These are phyloP conservation scores for Tricholoma sp. DNA, from an alignment of 768 basidiomycete species.

Conservation along the genomic window DNA sequence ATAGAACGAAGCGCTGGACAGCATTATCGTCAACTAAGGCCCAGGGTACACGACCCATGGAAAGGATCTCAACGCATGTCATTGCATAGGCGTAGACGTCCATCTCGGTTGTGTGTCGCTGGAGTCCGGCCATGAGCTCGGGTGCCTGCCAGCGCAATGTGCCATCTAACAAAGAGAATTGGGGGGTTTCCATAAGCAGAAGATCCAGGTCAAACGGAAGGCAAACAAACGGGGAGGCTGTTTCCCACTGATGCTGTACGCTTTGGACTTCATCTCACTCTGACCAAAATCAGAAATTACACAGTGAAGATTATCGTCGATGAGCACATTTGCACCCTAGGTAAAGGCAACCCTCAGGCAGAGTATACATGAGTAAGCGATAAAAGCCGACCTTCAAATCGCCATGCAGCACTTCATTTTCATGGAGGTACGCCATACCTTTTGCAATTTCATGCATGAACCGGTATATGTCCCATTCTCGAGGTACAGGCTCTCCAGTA, in stretches of 20 bases:
- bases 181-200: neutral
- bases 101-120: constrained; percentile 39
- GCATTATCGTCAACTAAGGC: constrained; percentile 42
- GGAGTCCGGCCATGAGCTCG: constrained; percentile 50
- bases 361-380: neutral
- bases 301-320: constrained; percentile 61
- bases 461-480: constrained; percentile 44
- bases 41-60: constrained; percentile 62
- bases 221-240: constrained; percentile 39
- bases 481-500: constrained; percentile 10
- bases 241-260: constrained; percentile 52
- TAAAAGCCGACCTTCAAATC: constrained; percentile 62
- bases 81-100: constrained; percentile 73
- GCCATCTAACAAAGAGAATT: constrained; percentile 35
- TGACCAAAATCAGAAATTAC: constrained; percentile 83
- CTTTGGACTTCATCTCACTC: constrained; percentile 73
- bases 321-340: constrained; percentile 70
- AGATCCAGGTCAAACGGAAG: neutral
- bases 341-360: neutral
- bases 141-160: constrained; percentile 71
- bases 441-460: constrained; percentile 71
- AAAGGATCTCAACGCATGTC: constrained; percentile 57
- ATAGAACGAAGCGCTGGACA: constrained; percentile 46
- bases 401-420: constrained; percentile 65
- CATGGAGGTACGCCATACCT: constrained; percentile 81